Evolutionary conservation across 1,139 yeast species (phyloP).

Genomic region (Hemisphaericaspora lyxosophila): DNA sequence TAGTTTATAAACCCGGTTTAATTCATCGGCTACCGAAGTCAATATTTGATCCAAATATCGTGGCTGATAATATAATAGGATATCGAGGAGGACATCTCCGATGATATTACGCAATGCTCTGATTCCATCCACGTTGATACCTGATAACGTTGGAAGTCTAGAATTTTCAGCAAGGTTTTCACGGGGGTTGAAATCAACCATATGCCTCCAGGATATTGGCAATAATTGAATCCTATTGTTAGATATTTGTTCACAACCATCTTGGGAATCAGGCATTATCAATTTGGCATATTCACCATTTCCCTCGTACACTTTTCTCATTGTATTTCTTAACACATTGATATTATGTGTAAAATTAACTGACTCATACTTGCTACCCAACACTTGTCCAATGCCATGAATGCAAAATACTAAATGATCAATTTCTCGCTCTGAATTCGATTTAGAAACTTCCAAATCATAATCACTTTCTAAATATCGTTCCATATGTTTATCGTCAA

Average conservation of each 20-base stretch:
- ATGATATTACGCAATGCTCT: slow-evolving; percentile 72
- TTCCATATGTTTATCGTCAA: slow-evolving; percentile 33
- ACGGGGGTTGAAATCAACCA: slow-evolving; percentile 59
- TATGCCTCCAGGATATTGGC: slow-evolving; percentile 79
- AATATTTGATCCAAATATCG: slow-evolving; percentile 63
- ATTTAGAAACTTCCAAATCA: slow-evolving; percentile 33
- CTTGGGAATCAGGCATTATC: slow-evolving; percentile 28
- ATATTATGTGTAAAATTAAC: slow-evolving; percentile 87
- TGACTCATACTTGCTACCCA: slow-evolving; percentile 76
- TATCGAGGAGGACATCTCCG: slow-evolving; percentile 85
- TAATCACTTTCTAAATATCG: slow-evolving; percentile 55
- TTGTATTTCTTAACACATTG: slow-evolving; percentile 63
- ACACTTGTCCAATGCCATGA: slow-evolving; percentile 92
- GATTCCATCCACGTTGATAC: slow-evolving; percentile 80
- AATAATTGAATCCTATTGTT: slow-evolving; percentile 72
- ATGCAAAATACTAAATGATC: slow-evolving; percentile 83
- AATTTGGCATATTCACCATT: slow-evolving; percentile 42
- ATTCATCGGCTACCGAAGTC: slow-evolving; percentile 63
- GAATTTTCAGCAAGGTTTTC: slow-evolving; percentile 29
- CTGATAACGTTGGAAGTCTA: slow-evolving; percentile 62
- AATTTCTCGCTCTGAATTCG: slow-evolving; percentile 50
- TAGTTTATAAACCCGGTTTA: slow-evolving; percentile 64
- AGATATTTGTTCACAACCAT: slow-evolving; percentile 18
- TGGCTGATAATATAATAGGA: slow-evolving; percentile 82
- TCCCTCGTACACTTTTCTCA: slow-evolving; percentile 55